A percentile compares a stretch with the other conserved stretches of the same genome.
phyloP scores from a whole-genome alignment of 371 early-diverging fungal species.

The Umbelopsis sp. region DNA sequence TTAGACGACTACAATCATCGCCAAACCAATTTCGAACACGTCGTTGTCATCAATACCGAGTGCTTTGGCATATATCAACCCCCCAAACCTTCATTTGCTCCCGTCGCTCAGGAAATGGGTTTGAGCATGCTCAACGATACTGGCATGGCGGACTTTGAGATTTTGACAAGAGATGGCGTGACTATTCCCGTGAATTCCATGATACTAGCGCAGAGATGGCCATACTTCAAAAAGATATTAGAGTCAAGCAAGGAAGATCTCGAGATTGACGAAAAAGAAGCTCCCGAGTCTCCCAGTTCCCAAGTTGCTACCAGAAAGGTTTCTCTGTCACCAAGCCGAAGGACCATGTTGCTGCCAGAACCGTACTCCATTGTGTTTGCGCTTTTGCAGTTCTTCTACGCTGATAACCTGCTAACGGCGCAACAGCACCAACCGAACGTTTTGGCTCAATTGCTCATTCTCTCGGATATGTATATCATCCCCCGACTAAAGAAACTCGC shows the following conservation, averaged over 20 bases:
- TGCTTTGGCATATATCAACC: conserved; percentile 66
- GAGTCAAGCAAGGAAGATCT: background rate
- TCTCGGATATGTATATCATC: conserved; percentile 59
- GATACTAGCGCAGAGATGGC: conserved; percentile 71
- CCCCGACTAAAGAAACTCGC: conserved; percentile 57
- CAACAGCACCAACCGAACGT: conserved; percentile 57
- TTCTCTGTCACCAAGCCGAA: background rate
- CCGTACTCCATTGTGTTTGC: conserved; percentile 58
- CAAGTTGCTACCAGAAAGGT: background rate
- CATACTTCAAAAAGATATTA: conserved; percentile 47
- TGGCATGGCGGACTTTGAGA: conserved; percentile 55
- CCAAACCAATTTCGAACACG: conserved; percentile 61
- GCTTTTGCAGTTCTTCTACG: conserved; percentile 70
- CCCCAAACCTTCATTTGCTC: conserved; percentile 35
- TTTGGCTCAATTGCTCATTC: conserved; percentile 57
- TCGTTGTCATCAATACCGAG: conserved; percentile 63
- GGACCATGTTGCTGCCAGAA: conserved; percentile 40
- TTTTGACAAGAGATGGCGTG: conserved; percentile 58
- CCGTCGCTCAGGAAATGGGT: conserved; percentile 54
- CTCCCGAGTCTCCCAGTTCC: background rate
- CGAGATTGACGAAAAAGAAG: conserved; percentile 6
- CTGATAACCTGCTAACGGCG: conserved; percentile 62
- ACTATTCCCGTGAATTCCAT: conserved; percentile 63
- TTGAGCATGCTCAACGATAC: conserved; percentile 60
- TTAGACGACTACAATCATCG: conserved; percentile 76